These are phyloP conservation scores for Backusella parvicylindrica DNA, from an alignment of 192 early-diverging fungal species.

Conservation along the genomic window DNA sequence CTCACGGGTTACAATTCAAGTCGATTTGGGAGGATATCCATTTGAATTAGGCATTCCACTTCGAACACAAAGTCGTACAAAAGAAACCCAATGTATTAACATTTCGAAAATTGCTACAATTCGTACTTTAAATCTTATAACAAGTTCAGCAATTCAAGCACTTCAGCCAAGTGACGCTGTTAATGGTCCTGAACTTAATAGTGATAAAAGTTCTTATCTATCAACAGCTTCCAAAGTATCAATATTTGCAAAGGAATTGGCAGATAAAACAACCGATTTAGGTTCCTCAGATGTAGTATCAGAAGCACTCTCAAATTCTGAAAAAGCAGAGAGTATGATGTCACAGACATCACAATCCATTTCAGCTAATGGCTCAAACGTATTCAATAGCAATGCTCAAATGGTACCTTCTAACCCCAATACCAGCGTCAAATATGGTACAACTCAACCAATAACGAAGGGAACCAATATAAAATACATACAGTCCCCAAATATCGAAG, in stretches of 20 bases:
- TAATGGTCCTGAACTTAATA: background rate
- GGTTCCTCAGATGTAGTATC: background rate
- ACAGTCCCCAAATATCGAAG: background rate
- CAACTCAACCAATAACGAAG: background rate
- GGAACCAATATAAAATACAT: background rate
- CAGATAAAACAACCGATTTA: background rate
- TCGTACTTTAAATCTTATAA: background rate
- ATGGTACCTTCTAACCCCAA: no score
- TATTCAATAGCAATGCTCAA: no score
- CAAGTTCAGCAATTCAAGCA: background rate
- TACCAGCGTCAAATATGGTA: no score
- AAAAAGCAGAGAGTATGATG: background rate
- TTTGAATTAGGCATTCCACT: background rate
- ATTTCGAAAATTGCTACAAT: background rate
- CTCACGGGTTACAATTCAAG: background rate
- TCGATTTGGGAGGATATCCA: background rate
- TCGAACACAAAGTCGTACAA: background rate
- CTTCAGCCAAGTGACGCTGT: background rate
- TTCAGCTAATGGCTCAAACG: no score
- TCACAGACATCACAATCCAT: no score
- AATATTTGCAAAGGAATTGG: background rate
- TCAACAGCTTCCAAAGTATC: background rate
- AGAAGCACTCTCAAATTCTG: background rate
- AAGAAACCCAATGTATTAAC: background rate
- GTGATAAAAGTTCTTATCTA: background rate